phyloP scores from a whole-genome alignment of 2,329 filamentous ascomycete species.

The Ceratocystis cacaofunesta region DNA sequence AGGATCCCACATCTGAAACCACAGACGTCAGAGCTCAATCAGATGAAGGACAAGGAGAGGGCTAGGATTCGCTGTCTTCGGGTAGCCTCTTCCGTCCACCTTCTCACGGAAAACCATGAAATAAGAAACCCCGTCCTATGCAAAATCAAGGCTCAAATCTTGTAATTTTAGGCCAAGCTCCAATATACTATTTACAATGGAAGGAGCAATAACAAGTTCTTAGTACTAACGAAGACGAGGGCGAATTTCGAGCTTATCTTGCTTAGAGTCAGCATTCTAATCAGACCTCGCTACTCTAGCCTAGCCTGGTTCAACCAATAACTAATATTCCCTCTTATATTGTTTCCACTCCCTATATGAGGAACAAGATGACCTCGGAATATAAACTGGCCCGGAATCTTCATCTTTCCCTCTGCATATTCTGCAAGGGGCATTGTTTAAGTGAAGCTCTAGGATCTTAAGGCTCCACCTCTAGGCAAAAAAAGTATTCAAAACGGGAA shows the following conservation, averaged over 20 bases:
- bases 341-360: background rate
- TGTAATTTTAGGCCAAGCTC: no score
- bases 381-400: background rate
- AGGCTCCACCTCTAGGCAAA: background rate
- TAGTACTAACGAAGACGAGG: background rate
- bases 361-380: background rate
- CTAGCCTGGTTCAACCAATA: no score
- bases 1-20: background rate
- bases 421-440: background rate
- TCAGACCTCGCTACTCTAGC: background rate
- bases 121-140: background rate
- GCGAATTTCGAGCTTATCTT: background rate
- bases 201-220: background rate
- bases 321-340: no score
- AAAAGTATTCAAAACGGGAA: background rate
- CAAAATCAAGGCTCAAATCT: background rate
- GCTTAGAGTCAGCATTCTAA: background rate
- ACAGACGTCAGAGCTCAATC: slow-evolving; percentile 1
- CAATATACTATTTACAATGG: background rate
- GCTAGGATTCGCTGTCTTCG: background rate
- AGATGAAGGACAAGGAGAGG: background rate
- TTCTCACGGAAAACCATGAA: background rate
- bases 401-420: background rate
- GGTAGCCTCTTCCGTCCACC: background rate
- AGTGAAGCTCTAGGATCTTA: background rate